Evolutionary conservation across 1,139 yeast genomes (phyloP).

Genomic region (Chernovozyma aurita): DNA sequence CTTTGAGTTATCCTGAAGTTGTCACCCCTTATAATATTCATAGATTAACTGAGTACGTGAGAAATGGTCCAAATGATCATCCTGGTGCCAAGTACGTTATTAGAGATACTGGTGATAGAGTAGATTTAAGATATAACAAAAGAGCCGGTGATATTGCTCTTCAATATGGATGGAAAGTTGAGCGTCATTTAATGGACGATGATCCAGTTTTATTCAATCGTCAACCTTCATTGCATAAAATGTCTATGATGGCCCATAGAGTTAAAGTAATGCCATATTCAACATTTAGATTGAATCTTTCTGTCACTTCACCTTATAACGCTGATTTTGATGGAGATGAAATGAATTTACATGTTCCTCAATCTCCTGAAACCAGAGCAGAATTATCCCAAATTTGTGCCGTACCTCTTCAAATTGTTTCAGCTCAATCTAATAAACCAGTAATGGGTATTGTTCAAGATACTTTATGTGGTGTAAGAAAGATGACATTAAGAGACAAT

Average conservation of each 20-base stretch:
- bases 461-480: slow-evolving; percentile 94
- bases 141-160: slow-evolving; percentile 97
- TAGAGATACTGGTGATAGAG: slow-evolving; percentile 98
- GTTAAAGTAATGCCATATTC: slow-evolving; percentile 99
- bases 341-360: slow-evolving; percentile 99
- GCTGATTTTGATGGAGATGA: slow-evolving; percentile 99
- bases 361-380: slow-evolving; percentile 96
- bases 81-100: slow-evolving; percentile 99
- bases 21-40: slow-evolving; percentile 98
- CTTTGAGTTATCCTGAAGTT: slow-evolving; percentile 92
- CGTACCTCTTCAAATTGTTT: slow-evolving; percentile 94
- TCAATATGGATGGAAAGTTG: slow-evolving; percentile 99
- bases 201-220: slow-evolving; percentile 98
- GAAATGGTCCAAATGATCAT: slow-evolving; percentile 98
- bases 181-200: slow-evolving; percentile 94
- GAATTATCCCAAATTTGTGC: slow-evolving; percentile 94
- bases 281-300: slow-evolving; percentile 91
- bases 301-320: slow-evolving; percentile 97
- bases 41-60: slow-evolving; percentile 82
- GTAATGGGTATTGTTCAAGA: slow-evolving; percentile 99
- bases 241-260: slow-evolving; percentile 99
- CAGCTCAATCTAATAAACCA: slow-evolving; percentile 98
- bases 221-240: slow-evolving; percentile 98
- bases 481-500: slow-evolving; percentile 86
- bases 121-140: slow-evolving; percentile 92